These are phyloP conservation scores for Alternaria novae-zelandiae DNA, from an alignment of 2,329 filamentous ascomycete genomes.

Conservation along the genomic window DNA sequence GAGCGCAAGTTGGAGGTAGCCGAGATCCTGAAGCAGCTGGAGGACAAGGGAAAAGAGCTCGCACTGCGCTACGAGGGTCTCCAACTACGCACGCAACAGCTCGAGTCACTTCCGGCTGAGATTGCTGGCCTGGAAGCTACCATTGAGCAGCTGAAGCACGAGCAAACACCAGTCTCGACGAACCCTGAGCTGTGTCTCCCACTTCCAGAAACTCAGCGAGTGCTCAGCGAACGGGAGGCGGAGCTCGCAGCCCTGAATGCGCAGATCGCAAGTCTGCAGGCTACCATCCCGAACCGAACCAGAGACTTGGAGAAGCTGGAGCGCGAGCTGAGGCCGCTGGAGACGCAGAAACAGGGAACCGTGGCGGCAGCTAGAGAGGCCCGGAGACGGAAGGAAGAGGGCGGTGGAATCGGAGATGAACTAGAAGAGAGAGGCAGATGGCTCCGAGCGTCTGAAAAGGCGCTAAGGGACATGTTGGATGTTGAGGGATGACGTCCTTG, in stretches of 20 bases:
- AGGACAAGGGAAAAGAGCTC: conserved; percentile 67
- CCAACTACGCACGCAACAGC: conserved; percentile 58
- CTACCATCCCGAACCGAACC: conserved; percentile 68
- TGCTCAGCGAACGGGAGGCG: conserved; percentile 50
- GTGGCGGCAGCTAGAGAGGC: conserved; percentile 74
- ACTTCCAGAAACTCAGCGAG: conserved; percentile 51
- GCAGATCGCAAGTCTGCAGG: conserved; percentile 59
- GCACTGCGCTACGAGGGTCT: conserved; percentile 63
- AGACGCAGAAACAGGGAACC: conserved; percentile 69
- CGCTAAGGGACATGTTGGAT: conserved; percentile 68
- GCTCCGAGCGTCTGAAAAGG: conserved; percentile 72
- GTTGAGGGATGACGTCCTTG: conserved; percentile 47
- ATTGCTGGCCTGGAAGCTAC: conserved; percentile 60
- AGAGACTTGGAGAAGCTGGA: conserved; percentile 71
- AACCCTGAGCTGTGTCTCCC: conserved; percentile 53
- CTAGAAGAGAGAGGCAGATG: conserved; percentile 77
- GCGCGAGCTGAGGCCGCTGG: conserved; percentile 71
- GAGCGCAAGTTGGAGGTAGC: conserved; percentile 80
- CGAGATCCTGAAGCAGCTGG: conserved; percentile 74
- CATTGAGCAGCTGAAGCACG: conserved; percentile 55
- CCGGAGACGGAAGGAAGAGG: conserved; percentile 68
- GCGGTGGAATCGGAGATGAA: conserved; percentile 72
- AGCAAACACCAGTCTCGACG: conserved; percentile 43
- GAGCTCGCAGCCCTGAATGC: conserved; percentile 51
- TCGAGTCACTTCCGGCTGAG: conserved; percentile 59